These are phyloP conservation scores for Coriolopsis trogii DNA, from an alignment of 1,284 basidiomycete species.

Conservation along the genomic window DNA sequence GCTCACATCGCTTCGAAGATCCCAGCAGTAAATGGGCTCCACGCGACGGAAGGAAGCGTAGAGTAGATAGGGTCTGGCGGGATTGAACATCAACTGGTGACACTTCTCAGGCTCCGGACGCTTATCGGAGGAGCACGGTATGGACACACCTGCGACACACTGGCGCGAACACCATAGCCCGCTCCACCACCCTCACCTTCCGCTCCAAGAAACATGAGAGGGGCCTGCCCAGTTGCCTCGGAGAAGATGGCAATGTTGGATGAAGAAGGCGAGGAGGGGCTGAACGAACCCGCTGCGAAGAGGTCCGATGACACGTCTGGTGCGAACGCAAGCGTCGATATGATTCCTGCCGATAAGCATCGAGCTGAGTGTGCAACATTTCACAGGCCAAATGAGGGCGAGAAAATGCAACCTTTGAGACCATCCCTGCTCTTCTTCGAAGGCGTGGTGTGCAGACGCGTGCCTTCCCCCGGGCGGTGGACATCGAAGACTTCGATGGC, in stretches of 20 bases:
- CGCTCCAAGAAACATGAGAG: slow-evolving; percentile 63
- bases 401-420: slow-evolving; percentile 76
- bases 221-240: slow-evolving; percentile 55
- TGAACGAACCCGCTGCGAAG: slow-evolving; percentile 75
- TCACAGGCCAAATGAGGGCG: not conserved
- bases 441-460: slow-evolving; percentile 73
- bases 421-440: slow-evolving; percentile 83
- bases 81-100: slow-evolving; percentile 79
- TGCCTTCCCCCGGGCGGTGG: slow-evolving; percentile 70
- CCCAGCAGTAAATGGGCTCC: slow-evolving; percentile 74
- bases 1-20: slow-evolving; percentile 68
- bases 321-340: slow-evolving; percentile 82
- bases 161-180: slow-evolving; percentile 50
- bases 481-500: slow-evolving; percentile 91
- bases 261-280: slow-evolving; percentile 48
- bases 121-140: not conserved
- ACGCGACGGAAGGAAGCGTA: slow-evolving; percentile 80
- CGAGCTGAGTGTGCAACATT: slow-evolving; percentile 6
- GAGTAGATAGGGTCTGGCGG: slow-evolving; percentile 67
- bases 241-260: slow-evolving; percentile 79
- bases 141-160: slow-evolving; percentile 70
- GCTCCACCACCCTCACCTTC: slow-evolving; percentile 17
- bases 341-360: slow-evolving; percentile 61
- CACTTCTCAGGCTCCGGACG: not conserved
- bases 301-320: slow-evolving; percentile 56